Conservation (phyloP, 305 asterid genomes). For the Nicotiana rustica region DNA sequence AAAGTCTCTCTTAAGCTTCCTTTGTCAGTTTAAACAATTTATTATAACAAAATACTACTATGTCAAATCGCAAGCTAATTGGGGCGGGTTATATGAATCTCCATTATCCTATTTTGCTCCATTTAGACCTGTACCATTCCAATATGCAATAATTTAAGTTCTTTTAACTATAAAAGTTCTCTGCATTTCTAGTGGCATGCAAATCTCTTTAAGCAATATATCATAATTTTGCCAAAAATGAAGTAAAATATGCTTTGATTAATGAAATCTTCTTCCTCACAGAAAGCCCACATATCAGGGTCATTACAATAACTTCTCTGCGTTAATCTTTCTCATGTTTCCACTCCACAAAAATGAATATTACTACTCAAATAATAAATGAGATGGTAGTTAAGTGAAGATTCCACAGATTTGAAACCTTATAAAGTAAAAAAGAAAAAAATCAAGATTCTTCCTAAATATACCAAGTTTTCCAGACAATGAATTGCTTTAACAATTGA, state of each 20-base stretch:
- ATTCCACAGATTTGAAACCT: conserved; percentile 7
- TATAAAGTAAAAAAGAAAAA: not conserved
- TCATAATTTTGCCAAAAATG: conserved; percentile 17
- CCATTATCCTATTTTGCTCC: conserved; percentile 1
- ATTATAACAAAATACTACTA: not conserved
- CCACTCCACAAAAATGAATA: not conserved
- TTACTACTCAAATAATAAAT: not conserved
- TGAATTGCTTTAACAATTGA: not conserved
- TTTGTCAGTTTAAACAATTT: not conserved
- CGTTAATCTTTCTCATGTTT: not conserved
- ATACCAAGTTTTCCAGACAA: conserved; percentile 1
- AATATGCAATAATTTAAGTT: conserved; percentile 24
- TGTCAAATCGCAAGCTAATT: not conserved
- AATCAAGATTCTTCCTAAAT: conserved; percentile 8
- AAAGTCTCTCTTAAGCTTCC: not conserved
- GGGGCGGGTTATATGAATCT: not conserved
- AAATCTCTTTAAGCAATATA: not conserved
- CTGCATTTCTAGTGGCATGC: not conserved
- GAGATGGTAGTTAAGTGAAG: not conserved
- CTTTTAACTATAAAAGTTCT: not conserved
- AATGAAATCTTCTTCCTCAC: not conserved
- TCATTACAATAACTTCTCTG: not conserved
- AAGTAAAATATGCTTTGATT: not conserved
- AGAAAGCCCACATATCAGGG: not conserved
- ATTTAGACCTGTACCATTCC: not conserved